Evolutionary conservation across 139 green algal species (phyloP).

Genomic region (Marvania coccoides): DNA sequence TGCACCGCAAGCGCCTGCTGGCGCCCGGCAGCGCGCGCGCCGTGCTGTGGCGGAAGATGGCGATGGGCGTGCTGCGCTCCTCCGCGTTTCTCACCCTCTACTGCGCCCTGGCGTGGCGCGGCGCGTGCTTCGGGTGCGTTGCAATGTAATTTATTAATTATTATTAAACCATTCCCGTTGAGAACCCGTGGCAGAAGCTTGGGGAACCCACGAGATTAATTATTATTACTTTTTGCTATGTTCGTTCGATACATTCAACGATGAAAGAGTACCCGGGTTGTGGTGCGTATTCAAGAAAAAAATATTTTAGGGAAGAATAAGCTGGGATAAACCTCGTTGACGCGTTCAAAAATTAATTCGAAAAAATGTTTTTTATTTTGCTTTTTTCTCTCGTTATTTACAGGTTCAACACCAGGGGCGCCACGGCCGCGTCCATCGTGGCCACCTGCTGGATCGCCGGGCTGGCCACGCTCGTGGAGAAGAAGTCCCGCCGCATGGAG

Average conservation of each 20-base stretch:
- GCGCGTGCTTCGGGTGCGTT: conserved; percentile 31
- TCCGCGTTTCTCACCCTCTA: conserved; percentile 77
- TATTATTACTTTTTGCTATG: too few relatives aligned
- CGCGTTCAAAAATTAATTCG: too few relatives aligned
- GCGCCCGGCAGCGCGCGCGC: conserved; percentile 11
- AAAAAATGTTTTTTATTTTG: too few relatives aligned
- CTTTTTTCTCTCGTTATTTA: too few relatives aligned
- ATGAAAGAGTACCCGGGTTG: too few relatives aligned
- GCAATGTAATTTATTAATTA: neutral
- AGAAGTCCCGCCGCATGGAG: conserved; percentile 91
- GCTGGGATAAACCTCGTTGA: too few relatives aligned
- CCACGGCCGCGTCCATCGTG: conserved; percentile 40
- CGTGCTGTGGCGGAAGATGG: conserved; percentile 55
- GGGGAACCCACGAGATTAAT: too few relatives aligned
- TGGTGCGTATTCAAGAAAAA: too few relatives aligned
- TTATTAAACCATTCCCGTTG: too few relatives aligned
- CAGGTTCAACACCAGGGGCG: conserved; percentile 21
- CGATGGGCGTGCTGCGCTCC: conserved; percentile 60
- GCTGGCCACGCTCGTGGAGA: conserved; percentile 78
- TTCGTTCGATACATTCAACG: too few relatives aligned
- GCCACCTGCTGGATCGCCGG: conserved; percentile 46
- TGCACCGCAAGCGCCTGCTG: conserved; percentile 73
- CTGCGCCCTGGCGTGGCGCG: conserved; percentile 70
- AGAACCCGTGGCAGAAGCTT: too few relatives aligned
- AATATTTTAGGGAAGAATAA: too few relatives aligned